Conservation (phyloP, 352 stramenopile genomes). For the Blastocystis sp. region DNA sequence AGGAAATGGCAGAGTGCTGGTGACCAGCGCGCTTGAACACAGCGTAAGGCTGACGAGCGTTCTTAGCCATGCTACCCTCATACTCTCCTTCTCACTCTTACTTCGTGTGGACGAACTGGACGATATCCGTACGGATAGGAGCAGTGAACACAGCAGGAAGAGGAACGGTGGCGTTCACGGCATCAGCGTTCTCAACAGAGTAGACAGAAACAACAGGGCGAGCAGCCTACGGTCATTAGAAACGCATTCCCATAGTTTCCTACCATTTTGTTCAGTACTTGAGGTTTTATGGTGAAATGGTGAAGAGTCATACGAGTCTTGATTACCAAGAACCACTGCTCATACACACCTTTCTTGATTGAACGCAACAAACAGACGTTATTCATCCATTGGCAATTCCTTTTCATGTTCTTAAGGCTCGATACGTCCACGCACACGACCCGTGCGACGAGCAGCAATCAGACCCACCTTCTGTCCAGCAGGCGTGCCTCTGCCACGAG, state of each 20-base stretch:
- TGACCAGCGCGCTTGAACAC: conserved; percentile 86
- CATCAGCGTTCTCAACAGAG: conserved; percentile 68
- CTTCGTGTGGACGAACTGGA: conserved; percentile 97
- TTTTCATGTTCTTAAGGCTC: conserved; percentile 25
- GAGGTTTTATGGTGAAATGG: conserved; percentile 18
- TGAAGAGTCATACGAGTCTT: too few relatives aligned
- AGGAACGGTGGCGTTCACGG: conserved; percentile 75
- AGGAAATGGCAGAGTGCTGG: conserved; percentile 86
- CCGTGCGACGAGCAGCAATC: conserved; percentile 47
- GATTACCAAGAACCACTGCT: too few relatives aligned
- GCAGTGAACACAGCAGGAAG: conserved; percentile 88
- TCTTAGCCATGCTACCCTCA: conserved; percentile 85
- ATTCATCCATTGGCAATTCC: conserved; percentile 4
- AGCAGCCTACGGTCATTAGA: conserved; percentile 63
- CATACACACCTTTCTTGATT: too few relatives aligned
- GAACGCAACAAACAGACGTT: not conserved
- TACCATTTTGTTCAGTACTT: conserved; percentile 8
- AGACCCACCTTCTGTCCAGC: conserved; percentile 64
- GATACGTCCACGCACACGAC: conserved; percentile 51
- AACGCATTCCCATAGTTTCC: not conserved
- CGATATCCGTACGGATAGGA: conserved; percentile 91
- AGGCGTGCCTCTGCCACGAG: not conserved
- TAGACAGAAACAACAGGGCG: conserved; percentile 86
- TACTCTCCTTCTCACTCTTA: not conserved
- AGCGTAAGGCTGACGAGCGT: conserved; percentile 92